A percentile compares a stretch with the other conserved stretches of the same genome.
These are phyloP conservation scores for Vitellaria paradoxa DNA, from an alignment of 179 eudicot species.

Conservation along the genomic window DNA sequence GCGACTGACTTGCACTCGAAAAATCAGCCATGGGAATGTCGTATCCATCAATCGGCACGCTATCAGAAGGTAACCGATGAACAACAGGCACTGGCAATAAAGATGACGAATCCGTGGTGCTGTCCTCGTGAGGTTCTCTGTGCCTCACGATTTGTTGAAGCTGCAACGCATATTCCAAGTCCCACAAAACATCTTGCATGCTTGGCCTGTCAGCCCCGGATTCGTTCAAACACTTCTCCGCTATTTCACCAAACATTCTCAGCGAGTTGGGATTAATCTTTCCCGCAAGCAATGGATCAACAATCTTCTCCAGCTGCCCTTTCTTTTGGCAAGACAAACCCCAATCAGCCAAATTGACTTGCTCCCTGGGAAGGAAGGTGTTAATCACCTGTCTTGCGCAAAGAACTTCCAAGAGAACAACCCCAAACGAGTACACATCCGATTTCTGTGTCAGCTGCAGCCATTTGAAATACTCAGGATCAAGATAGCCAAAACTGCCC, in stretches of 20 bases:
- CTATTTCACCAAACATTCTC: conserved; percentile 47
- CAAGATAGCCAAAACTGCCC: conserved; percentile 67
- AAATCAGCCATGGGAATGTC: conserved; percentile 12
- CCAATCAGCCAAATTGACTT: conserved; percentile 54
- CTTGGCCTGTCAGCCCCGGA: conserved; percentile 48
- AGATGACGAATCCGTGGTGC: conserved; percentile 40
- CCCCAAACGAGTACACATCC: conserved; percentile 66
- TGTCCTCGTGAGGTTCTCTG: conserved; percentile 35
- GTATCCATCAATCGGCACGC: conserved; percentile 9
- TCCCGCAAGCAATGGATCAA: conserved; percentile 45
- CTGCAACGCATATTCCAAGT: conserved; percentile 46
- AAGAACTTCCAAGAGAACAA: conserved; percentile 62
- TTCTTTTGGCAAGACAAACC: conserved; percentile 28
- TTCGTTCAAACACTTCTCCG: conserved; percentile 48
- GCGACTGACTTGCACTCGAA: conserved; percentile 5
- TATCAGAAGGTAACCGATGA: conserved; percentile 35
- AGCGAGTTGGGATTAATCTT: conserved; percentile 43
- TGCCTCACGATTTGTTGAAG: conserved; percentile 29
- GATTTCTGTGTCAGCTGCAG: conserved; percentile 59
- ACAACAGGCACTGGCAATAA: conserved; percentile 32
- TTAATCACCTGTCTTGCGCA: conserved; percentile 53
- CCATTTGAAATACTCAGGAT: conserved; percentile 50
- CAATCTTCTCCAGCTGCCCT: conserved; percentile 32
- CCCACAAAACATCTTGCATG: conserved; percentile 59
- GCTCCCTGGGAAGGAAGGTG: conserved; percentile 34